phyloP scores from a whole-genome alignment of 768 basidiomycete genomes.

The Tylopilus plumbeoviolaceoides region DNA sequence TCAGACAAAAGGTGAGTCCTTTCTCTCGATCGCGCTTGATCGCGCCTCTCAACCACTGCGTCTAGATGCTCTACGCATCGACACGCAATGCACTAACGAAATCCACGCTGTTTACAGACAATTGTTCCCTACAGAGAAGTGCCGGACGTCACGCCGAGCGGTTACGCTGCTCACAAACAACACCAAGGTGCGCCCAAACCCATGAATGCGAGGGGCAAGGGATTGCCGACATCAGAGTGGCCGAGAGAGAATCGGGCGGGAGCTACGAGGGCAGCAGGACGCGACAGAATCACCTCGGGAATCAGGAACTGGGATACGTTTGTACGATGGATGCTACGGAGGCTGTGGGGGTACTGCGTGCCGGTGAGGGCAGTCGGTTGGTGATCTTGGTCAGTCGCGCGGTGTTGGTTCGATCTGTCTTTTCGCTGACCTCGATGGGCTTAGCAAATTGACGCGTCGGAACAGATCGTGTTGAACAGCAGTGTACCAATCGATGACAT shows the following conservation, averaged over 20 bases:
- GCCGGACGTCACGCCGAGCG: slow-evolving; percentile 59
- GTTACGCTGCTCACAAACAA: slow-evolving; percentile 69
- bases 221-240: slow-evolving; percentile 68
- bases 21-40: slow-evolving; percentile 3
- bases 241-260: slow-evolving; percentile 57
- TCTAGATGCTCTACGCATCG: slow-evolving; percentile 86
- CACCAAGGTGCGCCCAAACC: slow-evolving; percentile 78
- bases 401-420: background rate
- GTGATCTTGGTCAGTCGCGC: slow-evolving; percentile 57
- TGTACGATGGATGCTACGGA: slow-evolving; percentile 66
- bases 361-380: slow-evolving; percentile 45
- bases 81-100: slow-evolving; percentile 65
- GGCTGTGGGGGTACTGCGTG: slow-evolving; percentile 57
- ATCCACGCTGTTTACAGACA: no score
- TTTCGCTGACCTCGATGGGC: background rate
- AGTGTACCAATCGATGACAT: no score
- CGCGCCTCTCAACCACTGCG: background rate
- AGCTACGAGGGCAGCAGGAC: slow-evolving; percentile 57
- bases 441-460: slow-evolving; percentile 63
- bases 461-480: slow-evolving; percentile 65
- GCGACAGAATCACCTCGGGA: slow-evolving; percentile 54
- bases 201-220: slow-evolving; percentile 81
- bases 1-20: slow-evolving; percentile 68
- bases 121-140: slow-evolving; percentile 64
- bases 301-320: slow-evolving; percentile 53